Evolutionary conservation across 768 basidiomycete species (phyloP), one percentile per base, ranked within the genome.

Genomic region (Hortiboletus flavorubellus): DNA sequence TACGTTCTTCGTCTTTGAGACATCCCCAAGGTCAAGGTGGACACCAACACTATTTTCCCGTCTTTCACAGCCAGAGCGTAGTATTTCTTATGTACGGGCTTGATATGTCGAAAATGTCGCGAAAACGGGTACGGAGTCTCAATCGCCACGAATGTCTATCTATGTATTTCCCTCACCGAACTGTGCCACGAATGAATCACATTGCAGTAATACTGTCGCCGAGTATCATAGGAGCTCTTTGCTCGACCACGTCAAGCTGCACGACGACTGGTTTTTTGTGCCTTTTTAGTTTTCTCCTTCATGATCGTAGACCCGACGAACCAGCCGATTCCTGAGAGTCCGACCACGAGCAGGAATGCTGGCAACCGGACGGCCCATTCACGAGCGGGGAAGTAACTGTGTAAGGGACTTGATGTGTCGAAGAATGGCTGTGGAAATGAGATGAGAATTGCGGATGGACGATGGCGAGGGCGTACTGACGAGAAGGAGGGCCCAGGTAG

Each of bases 301-400:
- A 86, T 69, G 52, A 91, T 76, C 5, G 93, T 92, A 10, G 72
- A 76, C 5, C 87, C 90, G n/a, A 96, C 72, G 71, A 97, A 93
- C 38, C 78, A 64, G 11, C 90, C 91, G 39, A 98, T 87, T 11
- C 78, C 86, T n/a, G 85, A 78, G 37, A 97, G 73, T 7, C 94
- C 95, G 9, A 89, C 66, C 6, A 94, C 78, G 8, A 98, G 81
- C 47, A 95, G 74, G 69, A 92, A 81, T 3, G 90, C 87, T 38
- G 95, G 94, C 44, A 98, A 69, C 18, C 89, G 83, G 47, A 98
- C 77, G 10, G 93, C 95, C 93, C 94, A 98, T 76, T 97, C 93
- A 46, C 95, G 78, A 6, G 90, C 68, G 0, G 92, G 96, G 69
- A 98, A 98, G 72, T 82, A 85, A 41, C 66, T 60, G 59, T 94